These are phyloP conservation scores for Annulohypoxylon moriforme DNA, from an alignment of 495 filamentous ascomycete genomes.

Conservation along the genomic window DNA sequence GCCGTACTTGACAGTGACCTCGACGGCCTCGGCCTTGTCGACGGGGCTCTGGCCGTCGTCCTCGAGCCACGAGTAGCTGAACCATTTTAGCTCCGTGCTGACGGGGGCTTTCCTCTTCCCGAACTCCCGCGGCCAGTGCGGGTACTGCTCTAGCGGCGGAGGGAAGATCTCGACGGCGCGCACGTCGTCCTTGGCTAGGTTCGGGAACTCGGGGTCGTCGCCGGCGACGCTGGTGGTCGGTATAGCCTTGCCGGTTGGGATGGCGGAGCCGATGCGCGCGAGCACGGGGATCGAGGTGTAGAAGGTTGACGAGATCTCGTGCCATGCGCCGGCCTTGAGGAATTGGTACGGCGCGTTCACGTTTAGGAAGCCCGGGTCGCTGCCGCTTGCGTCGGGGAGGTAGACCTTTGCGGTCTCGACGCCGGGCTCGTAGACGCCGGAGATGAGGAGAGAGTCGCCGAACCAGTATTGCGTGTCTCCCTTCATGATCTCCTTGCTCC, in stretches of 20 bases:
- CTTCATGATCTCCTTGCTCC: slow-evolving; percentile 62
- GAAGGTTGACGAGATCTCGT: slow-evolving; percentile 68
- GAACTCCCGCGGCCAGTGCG: slow-evolving; percentile 32
- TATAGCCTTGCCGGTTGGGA: slow-evolving; percentile 67
- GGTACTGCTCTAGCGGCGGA: slow-evolving; percentile 48
- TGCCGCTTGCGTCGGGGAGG: slow-evolving; percentile 61
- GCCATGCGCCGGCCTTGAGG: slow-evolving; percentile 69
- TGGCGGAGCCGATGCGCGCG: slow-evolving; percentile 68
- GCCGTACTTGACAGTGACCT: slow-evolving; percentile 59
- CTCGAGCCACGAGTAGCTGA: slow-evolving; percentile 67
- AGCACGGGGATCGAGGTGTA: slow-evolving; percentile 69
- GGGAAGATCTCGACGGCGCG: slow-evolving; percentile 74
- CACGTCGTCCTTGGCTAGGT: slow-evolving; percentile 69
- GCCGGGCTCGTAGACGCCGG: slow-evolving; percentile 72
- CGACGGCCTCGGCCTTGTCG: slow-evolving; percentile 57
- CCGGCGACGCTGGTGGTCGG: slow-evolving; percentile 69
- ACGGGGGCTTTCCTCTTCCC: neutral
- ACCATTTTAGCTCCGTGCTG: slow-evolving; percentile 49
- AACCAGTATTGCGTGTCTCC: slow-evolving; percentile 79
- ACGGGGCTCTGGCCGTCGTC: slow-evolving; percentile 69
- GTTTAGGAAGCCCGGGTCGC: slow-evolving; percentile 70
- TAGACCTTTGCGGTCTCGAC: slow-evolving; percentile 65
- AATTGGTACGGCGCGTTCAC: slow-evolving; percentile 70
- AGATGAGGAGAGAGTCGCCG: slow-evolving; percentile 71
- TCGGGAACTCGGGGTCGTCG: slow-evolving; percentile 63